A percentile compares a stretch with the other conserved stretches of the same genome.
phyloP scores from a whole-genome alignment of 306 rosid genomes.

The Castanopsis chinensis region DNA sequence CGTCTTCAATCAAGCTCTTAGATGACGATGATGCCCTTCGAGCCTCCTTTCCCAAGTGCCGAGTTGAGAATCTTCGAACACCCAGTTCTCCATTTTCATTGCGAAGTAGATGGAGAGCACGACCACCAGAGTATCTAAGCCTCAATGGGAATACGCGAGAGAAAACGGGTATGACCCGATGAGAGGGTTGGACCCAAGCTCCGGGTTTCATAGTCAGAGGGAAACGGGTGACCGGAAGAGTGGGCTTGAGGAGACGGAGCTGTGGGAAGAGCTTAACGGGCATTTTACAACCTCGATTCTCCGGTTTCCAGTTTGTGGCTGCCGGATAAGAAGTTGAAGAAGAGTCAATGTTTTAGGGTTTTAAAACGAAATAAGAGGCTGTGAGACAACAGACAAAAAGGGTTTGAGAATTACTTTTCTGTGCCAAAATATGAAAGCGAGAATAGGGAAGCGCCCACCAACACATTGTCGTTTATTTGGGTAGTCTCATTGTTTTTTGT shows the following conservation, averaged over 20 bases:
- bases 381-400: no score
- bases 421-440: no score
- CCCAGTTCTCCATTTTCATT: constrained; percentile 16
- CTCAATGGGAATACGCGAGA: constrained; percentile 58
- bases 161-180: constrained; percentile 31
- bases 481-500: no score
- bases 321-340: background rate
- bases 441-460: no score
- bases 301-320: background rate
- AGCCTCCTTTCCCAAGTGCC: constrained; percentile 23
- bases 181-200: constrained; percentile 18
- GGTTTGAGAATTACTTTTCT: no score
- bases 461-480: no score
- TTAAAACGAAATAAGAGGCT: background rate
- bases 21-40: constrained; percentile 22
- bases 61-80: constrained; percentile 39
- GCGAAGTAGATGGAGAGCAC: constrained; percentile 19
- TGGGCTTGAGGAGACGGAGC: constrained; percentile 49
- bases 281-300: constrained; percentile 26
- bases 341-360: background rate
- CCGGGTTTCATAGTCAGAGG: constrained; percentile 41
- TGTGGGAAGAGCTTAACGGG: constrained; percentile 61
- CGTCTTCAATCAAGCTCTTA: constrained; percentile 74
- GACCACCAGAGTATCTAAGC: constrained; percentile 32
- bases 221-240: constrained; percentile 28